phyloP scores from a whole-genome alignment of 2,329 filamentous ascomycete species.

The Acephala macrosclerotiorum region DNA sequence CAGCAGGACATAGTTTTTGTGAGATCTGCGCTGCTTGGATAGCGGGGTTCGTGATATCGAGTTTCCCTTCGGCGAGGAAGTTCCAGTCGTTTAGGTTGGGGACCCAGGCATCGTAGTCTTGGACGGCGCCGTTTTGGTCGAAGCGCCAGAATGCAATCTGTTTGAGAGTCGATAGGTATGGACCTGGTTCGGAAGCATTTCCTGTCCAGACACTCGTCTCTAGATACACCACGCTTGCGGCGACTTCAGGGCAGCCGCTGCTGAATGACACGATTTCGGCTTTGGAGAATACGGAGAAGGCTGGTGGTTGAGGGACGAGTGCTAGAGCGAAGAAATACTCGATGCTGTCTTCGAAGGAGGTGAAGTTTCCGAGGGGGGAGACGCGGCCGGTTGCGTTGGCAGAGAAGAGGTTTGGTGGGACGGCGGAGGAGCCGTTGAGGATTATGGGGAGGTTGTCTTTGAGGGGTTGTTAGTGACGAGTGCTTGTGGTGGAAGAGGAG shows the following conservation, averaged over 20 bases:
- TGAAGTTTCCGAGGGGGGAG: conserved; percentile 52
- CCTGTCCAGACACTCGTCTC: conserved; percentile 45
- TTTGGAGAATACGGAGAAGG: conserved; percentile 43
- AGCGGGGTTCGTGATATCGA: conserved; percentile 39
- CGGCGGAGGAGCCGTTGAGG: conserved; percentile 43
- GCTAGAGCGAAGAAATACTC: conserved; percentile 55
- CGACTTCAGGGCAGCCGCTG: conserved; percentile 47
- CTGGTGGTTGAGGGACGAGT: conserved; percentile 31
- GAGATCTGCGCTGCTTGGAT: conserved; percentile 42
- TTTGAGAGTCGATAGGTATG: conserved; percentile 46
- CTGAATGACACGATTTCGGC: conserved; percentile 46
- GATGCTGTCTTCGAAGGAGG: conserved; percentile 50
- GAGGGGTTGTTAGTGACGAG: neutral
- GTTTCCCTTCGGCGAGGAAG: conserved; percentile 41
- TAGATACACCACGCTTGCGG: conserved; percentile 48
- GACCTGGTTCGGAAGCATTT: conserved; percentile 42
- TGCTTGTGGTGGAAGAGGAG: neutral
- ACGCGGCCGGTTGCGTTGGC: conserved; percentile 49
- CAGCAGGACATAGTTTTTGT: conserved; percentile 44
- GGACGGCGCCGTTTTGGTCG: conserved; percentile 50
- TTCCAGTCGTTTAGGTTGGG: conserved; percentile 50
- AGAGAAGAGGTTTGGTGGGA: conserved; percentile 50
- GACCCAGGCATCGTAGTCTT: conserved; percentile 54
- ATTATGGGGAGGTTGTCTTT: conserved; percentile 40
- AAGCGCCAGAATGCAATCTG: conserved; percentile 55